Percentiles rank a stretch among this genome's conserved stretches.
phyloP scores from a whole-genome alignment of 768 basidiomycete species.

The Gelatoporia subvermispora region DNA sequence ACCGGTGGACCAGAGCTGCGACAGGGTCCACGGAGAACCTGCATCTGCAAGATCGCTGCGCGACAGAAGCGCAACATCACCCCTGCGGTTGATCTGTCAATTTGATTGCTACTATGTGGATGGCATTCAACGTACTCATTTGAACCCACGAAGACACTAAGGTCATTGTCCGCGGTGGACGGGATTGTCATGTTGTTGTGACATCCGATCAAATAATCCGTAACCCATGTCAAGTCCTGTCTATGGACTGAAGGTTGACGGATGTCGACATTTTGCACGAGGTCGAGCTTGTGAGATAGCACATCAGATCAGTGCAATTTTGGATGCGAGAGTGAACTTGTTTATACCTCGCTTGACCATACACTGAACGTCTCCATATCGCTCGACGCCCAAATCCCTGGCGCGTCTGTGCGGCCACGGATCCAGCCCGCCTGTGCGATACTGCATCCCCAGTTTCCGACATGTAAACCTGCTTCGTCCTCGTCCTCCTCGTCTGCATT shows the following conservation, averaged over 20 bases:
- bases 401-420: conserved; percentile 24
- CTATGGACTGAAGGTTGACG: conserved; percentile 59
- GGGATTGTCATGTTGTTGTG: conserved; percentile 26
- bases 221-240: conserved; percentile 61
- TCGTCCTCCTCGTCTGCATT: conserved; percentile 76
- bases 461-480: conserved; percentile 76
- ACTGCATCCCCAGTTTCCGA: conserved; percentile 85
- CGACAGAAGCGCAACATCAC: conserved; percentile 27
- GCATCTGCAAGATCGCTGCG: conserved; percentile 20
- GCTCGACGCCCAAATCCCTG: conserved; percentile 74
- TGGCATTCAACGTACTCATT: conserved; percentile 50
- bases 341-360: conserved; percentile 68
- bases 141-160: conserved; percentile 64
- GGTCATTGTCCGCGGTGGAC: conserved; percentile 27
- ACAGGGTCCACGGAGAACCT: conserved; percentile 22
- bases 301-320: not conserved
- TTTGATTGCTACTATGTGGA: not conserved
- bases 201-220: conserved; percentile 68
- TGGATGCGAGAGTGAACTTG: not conserved
- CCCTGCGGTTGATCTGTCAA: conserved; percentile 14
- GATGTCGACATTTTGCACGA: conserved; percentile 52
- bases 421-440: conserved; percentile 76
- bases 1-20: conserved; percentile 22
- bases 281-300: conserved; percentile 52
- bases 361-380: conserved; percentile 94